Evolutionary conservation across 345 rosid genomes (phyloP).

Genomic region (Populus pruinosa): DNA sequence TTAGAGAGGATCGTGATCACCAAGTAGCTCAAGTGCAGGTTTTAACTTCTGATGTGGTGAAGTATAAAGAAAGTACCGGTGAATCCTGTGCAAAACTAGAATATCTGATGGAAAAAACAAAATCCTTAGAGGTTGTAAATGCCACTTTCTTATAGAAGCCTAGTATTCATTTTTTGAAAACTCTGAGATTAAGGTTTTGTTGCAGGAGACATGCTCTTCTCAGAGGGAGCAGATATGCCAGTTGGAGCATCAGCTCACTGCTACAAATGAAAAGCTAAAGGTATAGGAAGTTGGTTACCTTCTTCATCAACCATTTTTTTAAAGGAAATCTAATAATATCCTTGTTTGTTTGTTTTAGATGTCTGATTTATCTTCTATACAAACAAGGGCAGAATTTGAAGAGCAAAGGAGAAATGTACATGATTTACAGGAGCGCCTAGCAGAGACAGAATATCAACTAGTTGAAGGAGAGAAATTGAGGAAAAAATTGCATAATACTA

Average conservation of each 20-base stretch:
- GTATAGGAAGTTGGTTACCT: slow-evolving; percentile 27
- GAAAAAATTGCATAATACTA: slow-evolving; percentile 84
- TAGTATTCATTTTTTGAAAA: not conserved
- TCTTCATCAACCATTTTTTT: not conserved
- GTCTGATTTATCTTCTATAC: slow-evolving; percentile 50
- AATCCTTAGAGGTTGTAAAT: slow-evolving; percentile 69
- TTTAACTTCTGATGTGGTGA: slow-evolving; percentile 52
- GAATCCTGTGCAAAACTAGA: slow-evolving; percentile 68
- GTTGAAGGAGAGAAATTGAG: slow-evolving; percentile 73
- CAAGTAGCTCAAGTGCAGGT: slow-evolving; percentile 54
- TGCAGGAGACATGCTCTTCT: slow-evolving; percentile 75
- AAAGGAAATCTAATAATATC: not conserved
- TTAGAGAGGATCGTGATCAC: slow-evolving; percentile 84
- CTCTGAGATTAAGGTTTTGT: slow-evolving; percentile 4
- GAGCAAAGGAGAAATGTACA: slow-evolving; percentile 37
- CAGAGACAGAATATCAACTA: slow-evolving; percentile 56
- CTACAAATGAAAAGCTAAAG: slow-evolving; percentile 80
- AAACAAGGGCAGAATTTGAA: slow-evolving; percentile 49
- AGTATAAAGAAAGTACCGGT: slow-evolving; percentile 65
- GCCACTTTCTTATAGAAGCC: not conserved
- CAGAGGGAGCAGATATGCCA: slow-evolving; percentile 65
- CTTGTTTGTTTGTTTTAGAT: slow-evolving; percentile 33
- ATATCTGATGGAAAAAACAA: slow-evolving; percentile 48
- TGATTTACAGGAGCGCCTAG: slow-evolving; percentile 56
- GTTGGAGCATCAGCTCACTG: slow-evolving; percentile 54